A percentile compares a stretch with the other conserved stretches of the same genome.
These are phyloP conservation scores for Ophiocordyceps camponoti-floridani DNA, from an alignment of 2,329 filamentous ascomycete species.

Conservation along the genomic window DNA sequence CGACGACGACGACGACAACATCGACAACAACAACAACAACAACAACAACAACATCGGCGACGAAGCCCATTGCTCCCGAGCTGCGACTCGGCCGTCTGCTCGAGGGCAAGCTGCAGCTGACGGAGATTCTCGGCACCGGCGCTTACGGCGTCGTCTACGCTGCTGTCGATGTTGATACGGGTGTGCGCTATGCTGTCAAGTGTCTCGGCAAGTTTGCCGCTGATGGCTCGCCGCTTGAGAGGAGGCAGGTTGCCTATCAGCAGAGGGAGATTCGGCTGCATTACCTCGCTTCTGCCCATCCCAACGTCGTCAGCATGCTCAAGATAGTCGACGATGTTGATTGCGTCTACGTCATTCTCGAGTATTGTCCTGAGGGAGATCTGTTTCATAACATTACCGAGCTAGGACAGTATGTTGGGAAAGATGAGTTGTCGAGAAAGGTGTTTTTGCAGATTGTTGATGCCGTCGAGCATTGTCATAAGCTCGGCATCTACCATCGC, in stretches of 20 bases:
- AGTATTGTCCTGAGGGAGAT: conserved; percentile 94
- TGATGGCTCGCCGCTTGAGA: conserved; percentile 54
- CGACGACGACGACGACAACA: conserved; percentile 30
- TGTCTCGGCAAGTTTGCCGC: conserved; percentile 80
- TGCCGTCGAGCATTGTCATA: conserved; percentile 91
- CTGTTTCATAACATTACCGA: conserved; percentile 97
- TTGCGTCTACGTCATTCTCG: conserved; percentile 90
- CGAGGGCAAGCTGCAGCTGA: conserved; percentile 67
- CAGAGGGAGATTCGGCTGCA: conserved; percentile 85
- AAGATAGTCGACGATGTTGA: conserved; percentile 85
- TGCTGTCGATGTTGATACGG: conserved; percentile 66
- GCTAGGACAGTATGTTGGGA: conserved; percentile 78
- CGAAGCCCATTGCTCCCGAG: conserved; percentile 52
- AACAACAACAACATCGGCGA: too few relatives aligned
- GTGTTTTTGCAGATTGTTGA: conserved; percentile 92
- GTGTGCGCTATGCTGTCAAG: conserved; percentile 83
- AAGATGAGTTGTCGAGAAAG: conserved; percentile 71
- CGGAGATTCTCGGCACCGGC: conserved; percentile 73
- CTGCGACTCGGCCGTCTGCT: conserved; percentile 73
- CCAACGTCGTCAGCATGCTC: conserved; percentile 82
- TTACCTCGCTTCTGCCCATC: conserved; percentile 72
- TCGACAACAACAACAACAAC: too few relatives aligned
- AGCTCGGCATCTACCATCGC: conserved; percentile 84
- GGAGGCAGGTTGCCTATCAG: conserved; percentile 76
- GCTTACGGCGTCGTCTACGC: conserved; percentile 95